Evolutionary conservation across 2,329 filamentous ascomycete species (phyloP).

Genomic region (Hortaea werneckii): DNA sequence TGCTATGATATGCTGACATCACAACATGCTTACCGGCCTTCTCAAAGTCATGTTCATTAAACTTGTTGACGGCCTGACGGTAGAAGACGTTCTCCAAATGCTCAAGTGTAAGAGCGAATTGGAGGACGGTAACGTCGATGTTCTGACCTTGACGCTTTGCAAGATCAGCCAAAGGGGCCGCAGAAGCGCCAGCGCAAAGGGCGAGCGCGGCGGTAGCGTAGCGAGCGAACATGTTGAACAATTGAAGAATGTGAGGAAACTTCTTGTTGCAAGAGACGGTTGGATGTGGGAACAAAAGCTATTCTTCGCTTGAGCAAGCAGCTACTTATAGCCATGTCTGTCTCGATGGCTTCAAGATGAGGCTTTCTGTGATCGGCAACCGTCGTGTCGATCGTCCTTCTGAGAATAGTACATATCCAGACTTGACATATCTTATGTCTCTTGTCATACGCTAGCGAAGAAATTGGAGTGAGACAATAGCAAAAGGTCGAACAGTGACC

Average conservation of each 20-base stretch:
- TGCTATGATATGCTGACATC: conserved; percentile 15
- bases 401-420: too few relatives aligned
- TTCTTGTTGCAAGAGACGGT: neutral
- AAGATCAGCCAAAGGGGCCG: neutral
- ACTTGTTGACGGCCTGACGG: conserved; percentile 47
- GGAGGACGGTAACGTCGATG: conserved; percentile 22
- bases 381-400: too few relatives aligned
- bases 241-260: neutral
- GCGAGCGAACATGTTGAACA: neutral
- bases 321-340: too few relatives aligned
- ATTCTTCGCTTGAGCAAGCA: too few relatives aligned
- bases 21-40: conserved; percentile 33
- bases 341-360: too few relatives aligned
- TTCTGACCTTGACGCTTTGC: conserved; percentile 2
- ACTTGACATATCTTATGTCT: too few relatives aligned
- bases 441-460: too few relatives aligned
- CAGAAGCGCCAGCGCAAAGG: neutral
- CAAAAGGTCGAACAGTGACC: too few relatives aligned
- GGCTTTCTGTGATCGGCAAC: too few relatives aligned
- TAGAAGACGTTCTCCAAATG: conserved; percentile 53
- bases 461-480: too few relatives aligned
- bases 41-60: conserved; percentile 42
- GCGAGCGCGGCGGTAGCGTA: conserved; percentile 1
- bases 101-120: conserved; percentile 35
- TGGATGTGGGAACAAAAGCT: neutral